Evolutionary conservation across 73 alveolate genomes (phyloP).

Genomic region (Diophrys sp.): DNA sequence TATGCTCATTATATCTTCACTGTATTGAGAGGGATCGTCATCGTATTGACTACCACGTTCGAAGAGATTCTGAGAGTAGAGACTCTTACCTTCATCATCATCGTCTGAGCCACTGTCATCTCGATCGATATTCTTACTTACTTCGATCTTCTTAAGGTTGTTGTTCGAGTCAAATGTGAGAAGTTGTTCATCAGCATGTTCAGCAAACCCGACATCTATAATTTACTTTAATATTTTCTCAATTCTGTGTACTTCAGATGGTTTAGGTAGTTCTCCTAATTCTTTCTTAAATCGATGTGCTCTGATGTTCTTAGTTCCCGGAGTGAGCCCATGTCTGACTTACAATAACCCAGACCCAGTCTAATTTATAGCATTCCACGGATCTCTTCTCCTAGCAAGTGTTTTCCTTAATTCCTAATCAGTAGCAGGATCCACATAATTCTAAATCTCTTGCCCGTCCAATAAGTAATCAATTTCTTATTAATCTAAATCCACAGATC

Average conservation of each 20-base stretch:
- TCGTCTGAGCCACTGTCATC: not conserved
- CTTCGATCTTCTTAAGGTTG: not conserved
- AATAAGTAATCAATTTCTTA: not conserved
- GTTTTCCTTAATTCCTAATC: not conserved
- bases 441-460: not conserved
- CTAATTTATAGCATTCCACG: not conserved
- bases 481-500: not conserved
- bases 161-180: not conserved
- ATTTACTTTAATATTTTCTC: not conserved
- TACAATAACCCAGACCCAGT: too few relatives aligned
- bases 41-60: not conserved
- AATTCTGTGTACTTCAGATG: not conserved
- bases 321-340: not conserved
- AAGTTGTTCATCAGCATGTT: not conserved
- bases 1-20: not conserved
- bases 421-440: not conserved
- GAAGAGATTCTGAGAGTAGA: not conserved
- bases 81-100: not conserved
- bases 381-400: not conserved
- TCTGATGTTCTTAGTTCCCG: not conserved
- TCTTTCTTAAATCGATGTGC: not conserved
- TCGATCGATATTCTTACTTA: not conserved
- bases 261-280: not conserved
- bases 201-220: not conserved
- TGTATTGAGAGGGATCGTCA: not conserved